Conservation (phyloP, 2,329 filamentous ascomycete genomes). For the Paraphaeosphaeria minitans region DNA sequence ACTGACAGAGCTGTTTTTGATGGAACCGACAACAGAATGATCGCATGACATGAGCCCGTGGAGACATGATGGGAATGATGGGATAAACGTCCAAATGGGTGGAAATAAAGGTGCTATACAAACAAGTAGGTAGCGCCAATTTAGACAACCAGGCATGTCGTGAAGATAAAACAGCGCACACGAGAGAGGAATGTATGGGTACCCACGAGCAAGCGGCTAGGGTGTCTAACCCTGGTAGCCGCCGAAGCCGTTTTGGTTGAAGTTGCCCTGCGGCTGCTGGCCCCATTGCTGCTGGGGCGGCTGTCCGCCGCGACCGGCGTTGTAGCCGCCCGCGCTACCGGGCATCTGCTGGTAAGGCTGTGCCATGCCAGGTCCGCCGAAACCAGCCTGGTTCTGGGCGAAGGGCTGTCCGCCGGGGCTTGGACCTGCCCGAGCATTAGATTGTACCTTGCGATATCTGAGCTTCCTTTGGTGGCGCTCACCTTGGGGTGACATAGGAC, state of each 20-base stretch:
- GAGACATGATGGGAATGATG: slow-evolving; percentile 39
- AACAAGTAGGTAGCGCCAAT: slow-evolving; percentile 31
- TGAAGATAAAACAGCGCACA: slow-evolving; percentile 38
- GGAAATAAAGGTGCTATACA: slow-evolving; percentile 39
- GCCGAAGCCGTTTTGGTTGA: slow-evolving; percentile 61
- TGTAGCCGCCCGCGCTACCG: slow-evolving; percentile 77
- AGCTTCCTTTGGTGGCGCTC: slow-evolving; percentile 44
- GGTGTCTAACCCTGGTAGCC: slow-evolving; percentile 62
- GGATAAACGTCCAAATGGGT: slow-evolving; percentile 35
- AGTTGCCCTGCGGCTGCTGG: slow-evolving; percentile 56
- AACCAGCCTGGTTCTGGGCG: slow-evolving; percentile 58
- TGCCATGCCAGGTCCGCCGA: slow-evolving; percentile 66
- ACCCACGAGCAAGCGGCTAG: slow-evolving; percentile 7
- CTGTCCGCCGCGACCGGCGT: slow-evolving; percentile 69
- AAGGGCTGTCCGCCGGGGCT: slow-evolving; percentile 69
- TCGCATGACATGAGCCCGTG: slow-evolving; percentile 30
- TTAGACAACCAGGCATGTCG: slow-evolving; percentile 43
- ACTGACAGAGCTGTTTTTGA: slow-evolving; percentile 31
- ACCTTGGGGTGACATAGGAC: slow-evolving; percentile 64
- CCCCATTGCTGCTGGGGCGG: slow-evolving; percentile 59
- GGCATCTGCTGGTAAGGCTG: slow-evolving; percentile 56
- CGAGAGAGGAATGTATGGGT: slow-evolving; percentile 27
- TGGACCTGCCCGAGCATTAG: slow-evolving; percentile 54
- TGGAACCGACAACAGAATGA: slow-evolving; percentile 26
- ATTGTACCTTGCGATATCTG: slow-evolving; percentile 43